Conservation (phyloP, 1,284 basidiomycete genomes). For the Xanthoconium separans region DNA sequence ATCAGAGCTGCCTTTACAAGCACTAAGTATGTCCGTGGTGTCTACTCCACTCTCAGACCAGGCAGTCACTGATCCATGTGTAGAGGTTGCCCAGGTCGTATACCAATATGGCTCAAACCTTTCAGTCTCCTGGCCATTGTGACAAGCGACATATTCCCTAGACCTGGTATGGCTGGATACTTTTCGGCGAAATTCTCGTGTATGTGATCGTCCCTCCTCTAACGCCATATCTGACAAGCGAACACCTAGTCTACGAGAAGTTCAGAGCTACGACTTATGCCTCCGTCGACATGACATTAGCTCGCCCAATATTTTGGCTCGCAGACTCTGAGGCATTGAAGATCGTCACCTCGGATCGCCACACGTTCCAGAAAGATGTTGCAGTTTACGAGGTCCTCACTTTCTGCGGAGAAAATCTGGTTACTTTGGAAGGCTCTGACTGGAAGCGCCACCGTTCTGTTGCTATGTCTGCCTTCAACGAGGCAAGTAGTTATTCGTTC, state of each 20-base stretch:
- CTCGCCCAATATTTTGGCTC: slow-evolving; percentile 37
- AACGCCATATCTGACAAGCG: not conserved
- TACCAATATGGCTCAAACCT: slow-evolving; percentile 34
- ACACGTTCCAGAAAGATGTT: slow-evolving; percentile 39
- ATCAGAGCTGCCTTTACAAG: slow-evolving; percentile 19
- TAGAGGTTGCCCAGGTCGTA: slow-evolving; percentile 24
- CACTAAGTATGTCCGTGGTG: slow-evolving; percentile 19
- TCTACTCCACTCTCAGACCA: not conserved
- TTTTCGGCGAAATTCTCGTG: slow-evolving; percentile 35
- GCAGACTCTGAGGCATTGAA: slow-evolving; percentile 43
- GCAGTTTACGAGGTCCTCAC: slow-evolving; percentile 20
- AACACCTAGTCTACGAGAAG: slow-evolving; percentile 33
- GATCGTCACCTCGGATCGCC: slow-evolving; percentile 30
- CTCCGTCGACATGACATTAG: slow-evolving; percentile 31
- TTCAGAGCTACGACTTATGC: slow-evolving; percentile 39
- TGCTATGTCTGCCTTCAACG: slow-evolving; percentile 29
- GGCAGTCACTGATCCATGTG: not conserved
- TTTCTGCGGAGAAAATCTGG: slow-evolving; percentile 21
- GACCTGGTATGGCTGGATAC: slow-evolving; percentile 32
- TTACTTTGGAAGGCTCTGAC: slow-evolving; percentile 18
- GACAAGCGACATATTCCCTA: slow-evolving; percentile 35
- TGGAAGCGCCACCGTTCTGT: slow-evolving; percentile 31
- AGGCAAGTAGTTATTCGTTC: slow-evolving; percentile 8
- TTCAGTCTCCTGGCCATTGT: slow-evolving; percentile 27
- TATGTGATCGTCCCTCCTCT: slow-evolving; percentile 17